Evolutionary conservation across 2,329 filamentous ascomycete species (phyloP).

Genomic region (Sphaerulina vaccinii): DNA sequence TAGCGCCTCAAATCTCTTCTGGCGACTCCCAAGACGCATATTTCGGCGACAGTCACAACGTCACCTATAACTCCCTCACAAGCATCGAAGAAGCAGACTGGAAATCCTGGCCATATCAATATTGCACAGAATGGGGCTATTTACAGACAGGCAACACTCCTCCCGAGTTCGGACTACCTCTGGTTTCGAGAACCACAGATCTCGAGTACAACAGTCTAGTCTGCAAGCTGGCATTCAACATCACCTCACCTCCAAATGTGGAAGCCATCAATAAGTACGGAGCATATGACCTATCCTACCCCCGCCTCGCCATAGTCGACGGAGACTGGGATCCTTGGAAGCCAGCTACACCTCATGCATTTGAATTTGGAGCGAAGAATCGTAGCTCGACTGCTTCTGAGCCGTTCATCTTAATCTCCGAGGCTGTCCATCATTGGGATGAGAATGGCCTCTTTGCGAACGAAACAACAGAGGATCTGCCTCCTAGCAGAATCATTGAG

Average conservation of each 20-base stretch:
- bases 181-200: conserved; percentile 70
- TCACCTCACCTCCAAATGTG: conserved; percentile 62
- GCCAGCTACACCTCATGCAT: conserved; percentile 36
- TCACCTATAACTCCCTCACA: conserved; percentile 32
- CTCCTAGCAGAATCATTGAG: conserved; percentile 58
- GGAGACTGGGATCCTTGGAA: conserved; percentile 80
- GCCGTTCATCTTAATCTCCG: conserved; percentile 70
- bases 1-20: conserved; percentile 40
- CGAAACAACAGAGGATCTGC: conserved; percentile 58
- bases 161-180: conserved; percentile 55
- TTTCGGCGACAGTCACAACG: conserved; percentile 49
- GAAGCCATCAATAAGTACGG: conserved; percentile 74
- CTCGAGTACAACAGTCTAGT: conserved; percentile 61
- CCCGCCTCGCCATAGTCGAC: conserved; percentile 73
- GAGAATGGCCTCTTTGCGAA: conserved; percentile 54
- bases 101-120: conserved; percentile 55
- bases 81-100: conserved; percentile 16
- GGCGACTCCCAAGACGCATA: conserved; percentile 51
- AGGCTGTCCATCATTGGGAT: conserved; percentile 71
- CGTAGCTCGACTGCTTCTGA: conserved; percentile 62
- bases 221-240: conserved; percentile 69
- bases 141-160: conserved; percentile 73
- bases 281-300: conserved; percentile 67
- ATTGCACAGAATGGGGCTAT: conserved; percentile 66
- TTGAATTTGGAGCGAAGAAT: conserved; percentile 44